phyloP scores from a whole-genome alignment of 306 rosid genomes.

The Biancaea sappan region DNA sequence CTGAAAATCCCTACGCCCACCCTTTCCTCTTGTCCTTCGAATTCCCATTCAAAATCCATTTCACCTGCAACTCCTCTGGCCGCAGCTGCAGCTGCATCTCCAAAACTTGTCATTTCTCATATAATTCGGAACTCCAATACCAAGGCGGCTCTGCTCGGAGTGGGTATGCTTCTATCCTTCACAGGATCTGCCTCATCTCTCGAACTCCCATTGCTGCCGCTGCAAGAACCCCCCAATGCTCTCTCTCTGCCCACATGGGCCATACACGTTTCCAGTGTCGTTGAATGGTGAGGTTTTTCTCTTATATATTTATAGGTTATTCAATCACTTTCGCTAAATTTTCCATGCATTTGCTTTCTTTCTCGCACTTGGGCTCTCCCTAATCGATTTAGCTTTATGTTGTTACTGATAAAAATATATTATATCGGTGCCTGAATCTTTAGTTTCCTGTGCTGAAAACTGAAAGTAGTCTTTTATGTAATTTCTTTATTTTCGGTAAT shows the following conservation, averaged over 20 bases:
- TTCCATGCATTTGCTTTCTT: neutral
- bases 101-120: slow-evolving; percentile 10
- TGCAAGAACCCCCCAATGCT: slow-evolving; percentile 83
- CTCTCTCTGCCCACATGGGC: slow-evolving; percentile 98
- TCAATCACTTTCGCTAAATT: neutral
- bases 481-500: neutral
- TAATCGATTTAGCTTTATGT: neutral
- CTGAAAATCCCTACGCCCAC: neutral
- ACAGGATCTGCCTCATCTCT: slow-evolving; percentile 59
- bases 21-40: neutral
- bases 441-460: neutral
- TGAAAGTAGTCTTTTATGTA: neutral
- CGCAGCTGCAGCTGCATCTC: neutral
- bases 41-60: slow-evolving; percentile 23
- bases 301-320: neutral
- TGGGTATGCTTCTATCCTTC: slow-evolving; percentile 49
- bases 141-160: slow-evolving; percentile 49
- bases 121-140: slow-evolving; percentile 20
- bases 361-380: neutral
- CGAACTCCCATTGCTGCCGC: slow-evolving; percentile 47
- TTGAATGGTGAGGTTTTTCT: slow-evolving; percentile 61
- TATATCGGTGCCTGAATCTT: neutral
- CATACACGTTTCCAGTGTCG: slow-evolving; percentile 85
- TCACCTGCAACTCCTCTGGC: neutral
- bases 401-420: neutral